Evolutionary conservation across 139 green algal genomes (phyloP), one percentile per base, ranked within the genome.

Genomic region (Tetradesmus lagerheimii): DNA sequence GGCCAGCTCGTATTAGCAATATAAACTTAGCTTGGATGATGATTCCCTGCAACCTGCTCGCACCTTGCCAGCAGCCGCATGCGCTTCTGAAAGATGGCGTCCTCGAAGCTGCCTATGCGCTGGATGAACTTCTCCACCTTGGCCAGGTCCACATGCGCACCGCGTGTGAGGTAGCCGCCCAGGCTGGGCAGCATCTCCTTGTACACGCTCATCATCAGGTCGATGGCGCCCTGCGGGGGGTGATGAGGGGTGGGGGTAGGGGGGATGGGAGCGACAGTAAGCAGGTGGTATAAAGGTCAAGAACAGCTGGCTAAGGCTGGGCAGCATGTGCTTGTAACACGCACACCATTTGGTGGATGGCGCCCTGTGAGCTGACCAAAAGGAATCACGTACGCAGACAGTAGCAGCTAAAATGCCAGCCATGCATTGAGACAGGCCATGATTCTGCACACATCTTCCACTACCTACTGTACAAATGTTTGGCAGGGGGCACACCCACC

Each of bases 291-390:
- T n/a, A n/a, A n/a, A n/a, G n/a, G n/a, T n/a, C n/a, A n/a, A n/a
- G n/a, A n/a, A n/a, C n/a, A n/a, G n/a, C n/a, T n/a, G n/a, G n/a
- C n/a, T n/a, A n/a, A 99, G 90, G 35, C 90, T n/a, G 8, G 96
- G 93, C 88, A 99, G 94, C 94, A 97, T 92, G 78, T 87, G 47
- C 88, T 93, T 94, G 94, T 99, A 99, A n/a, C 16, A 97, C 93
- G 1, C 91, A 89, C 94, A 99, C 98, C 77, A 99, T 95, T 77
- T 99, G 94, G 91, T 99, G 97, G 80, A 99, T 99, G 66, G 97
- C 98, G n/a, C n/a, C n/a, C n/a, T n/a, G n/a, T n/a, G n/a, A n/a
- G n/a, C n/a, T n/a, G n/a, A n/a, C n/a, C n/a, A n/a, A n/a, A n/a
- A n/a, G n/a, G n/a, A n/a, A n/a, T n/a, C n/a, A n/a, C n/a, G n/a